phyloP scores from a whole-genome alignment of 495 filamentous ascomycete species.

The Podospora conica region DNA sequence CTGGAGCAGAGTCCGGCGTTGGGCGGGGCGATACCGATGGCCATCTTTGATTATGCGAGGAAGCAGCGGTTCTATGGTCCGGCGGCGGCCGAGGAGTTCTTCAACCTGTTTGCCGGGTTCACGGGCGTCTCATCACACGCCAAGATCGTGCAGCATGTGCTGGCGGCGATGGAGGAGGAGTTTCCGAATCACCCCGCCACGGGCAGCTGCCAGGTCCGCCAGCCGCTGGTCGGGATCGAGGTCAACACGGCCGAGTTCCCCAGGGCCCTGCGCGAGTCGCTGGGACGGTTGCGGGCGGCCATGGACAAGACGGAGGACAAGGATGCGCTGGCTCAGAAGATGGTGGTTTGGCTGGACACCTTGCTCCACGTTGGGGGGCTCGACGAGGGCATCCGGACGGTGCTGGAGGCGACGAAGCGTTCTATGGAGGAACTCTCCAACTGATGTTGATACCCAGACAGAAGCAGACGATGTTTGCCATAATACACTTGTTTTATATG shows the following conservation, averaged over 20 bases:
- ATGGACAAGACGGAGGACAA: slow-evolving; percentile 38
- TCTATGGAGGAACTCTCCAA: slow-evolving; percentile 21
- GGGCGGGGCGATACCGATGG: slow-evolving; percentile 83
- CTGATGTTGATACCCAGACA: slow-evolving; percentile 28
- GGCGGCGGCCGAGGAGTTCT: slow-evolving; percentile 65
- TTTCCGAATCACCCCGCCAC: slow-evolving; percentile 55
- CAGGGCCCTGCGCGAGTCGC: slow-evolving; percentile 54
- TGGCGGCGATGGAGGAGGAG: slow-evolving; percentile 53
- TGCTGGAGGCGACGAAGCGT: slow-evolving; percentile 50
- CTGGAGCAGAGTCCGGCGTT: slow-evolving; percentile 74
- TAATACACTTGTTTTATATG: not conserved
- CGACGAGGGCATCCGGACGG: slow-evolving; percentile 61
- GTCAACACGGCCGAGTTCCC: slow-evolving; percentile 66
- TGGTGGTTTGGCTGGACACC: slow-evolving; percentile 53
- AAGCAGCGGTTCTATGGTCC: slow-evolving; percentile 64
- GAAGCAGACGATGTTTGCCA: not conserved
- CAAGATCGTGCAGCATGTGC: slow-evolving; percentile 70
- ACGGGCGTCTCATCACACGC: slow-evolving; percentile 52
- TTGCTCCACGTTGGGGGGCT: slow-evolving; percentile 52
- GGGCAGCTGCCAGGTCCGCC: slow-evolving; percentile 61
- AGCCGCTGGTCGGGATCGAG: slow-evolving; percentile 61
- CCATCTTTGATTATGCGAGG: slow-evolving; percentile 83
- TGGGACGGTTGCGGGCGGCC: slow-evolving; percentile 52
- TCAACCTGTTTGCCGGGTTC: slow-evolving; percentile 69
- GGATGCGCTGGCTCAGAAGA: slow-evolving; percentile 46